Evolutionary conservation across 345 rosid species (phyloP), one percentile per base, ranked within the genome.

Genomic region (Sonneratia caseolaris): DNA sequence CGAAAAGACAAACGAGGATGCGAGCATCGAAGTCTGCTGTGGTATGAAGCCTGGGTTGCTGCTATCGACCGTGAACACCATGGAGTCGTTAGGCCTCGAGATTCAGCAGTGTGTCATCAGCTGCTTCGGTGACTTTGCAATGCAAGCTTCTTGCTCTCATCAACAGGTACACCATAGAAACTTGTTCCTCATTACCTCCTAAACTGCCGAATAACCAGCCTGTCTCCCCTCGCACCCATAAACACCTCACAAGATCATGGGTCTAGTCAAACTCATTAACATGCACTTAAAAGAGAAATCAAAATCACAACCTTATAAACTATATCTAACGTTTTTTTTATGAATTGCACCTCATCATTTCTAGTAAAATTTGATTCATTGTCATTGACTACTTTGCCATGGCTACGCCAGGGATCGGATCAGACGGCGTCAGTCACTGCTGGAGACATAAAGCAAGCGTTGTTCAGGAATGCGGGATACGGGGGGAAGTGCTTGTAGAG

Each of bases 81-180:
- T 83, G 42, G 84, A 83, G 43, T 77, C 74, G 37, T 55, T 79
- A 42, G 86, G 82, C 72, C 73, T 78, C 18, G 86, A 81, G 81
- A 81, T 79, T 66, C 78, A 79, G 57, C 82, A 81, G 32, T 81
- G 86, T 75, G 86, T 83, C 16, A 73, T 83, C 3, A 83, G 86
- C 77, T 83, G 84, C 73, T 83, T 83, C 79, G 77, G 70, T 69
- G 86, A 83, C 67, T 83, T 83, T 73, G 76, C 86, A 24, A 62
- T 83, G 80, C 86, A 83, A 79, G 86, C 86, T 64, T 75, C 84
- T 68, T 83, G 84, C 71, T 79, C 81, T 38, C 75, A 81, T 15
- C 43, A 19, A 21, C 43, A 0, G 56, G 35, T 16, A 24, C n/a
- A 27, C 4, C 11, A 27, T 37, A 49, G 32, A 37, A 55, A 24